Base-by-base conservation (phyloP, 768 basidiomycete species). In the Pleurotus platypus region DNA sequence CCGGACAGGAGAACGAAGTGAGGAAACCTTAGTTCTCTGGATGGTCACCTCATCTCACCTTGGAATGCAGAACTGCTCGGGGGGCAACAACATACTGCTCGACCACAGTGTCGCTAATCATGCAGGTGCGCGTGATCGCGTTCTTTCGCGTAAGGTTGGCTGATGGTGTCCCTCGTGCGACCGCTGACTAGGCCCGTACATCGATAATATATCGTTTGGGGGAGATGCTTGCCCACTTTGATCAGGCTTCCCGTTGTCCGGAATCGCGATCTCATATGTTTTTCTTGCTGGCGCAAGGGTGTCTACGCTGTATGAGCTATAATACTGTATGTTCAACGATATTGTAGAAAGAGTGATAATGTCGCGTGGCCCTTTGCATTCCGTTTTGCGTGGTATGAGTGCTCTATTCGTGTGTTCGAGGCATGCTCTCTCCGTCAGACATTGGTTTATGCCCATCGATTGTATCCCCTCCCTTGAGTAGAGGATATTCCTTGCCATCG, bases 1-100 rank as follows among this genome's bases (percentile, higher is more conserved):
- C 65, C 1, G 76, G 75, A 9, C 73, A 78, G 60, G 75, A 77
- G 64, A 76, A 78, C 58, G 49, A 63, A 55, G 66, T 67, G 4
- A 37, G 56, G 60, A 46, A 12, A 45, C 38, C 47, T 26, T 46
- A n/a, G 43, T 38, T 5, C 58, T 42, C 37, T 55, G 56, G 18
- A 1, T 60, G 26, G 26, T 13, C 3, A 26, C 26, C 16, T 56
- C 27, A 53, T n/a, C 8, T 2, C 43, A 35, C 46, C 50, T 61
- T 22, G 3, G 4, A 24, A 42, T 54, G 35, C 57, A 69, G 61
- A 64, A 70, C 39, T 70, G 72, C 58, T 57, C 63, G 12, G 61
- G 64, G 4, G 63, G 60, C 2, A 67, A 69, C 15, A 37, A 37
- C 50, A 18, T 40, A 15, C 1, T 62, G 8, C 35, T 70, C 5